Evolutionary conservation across 768 basidiomycete genomes (phyloP).

Genomic region (Peribolospora baueri): DNA sequence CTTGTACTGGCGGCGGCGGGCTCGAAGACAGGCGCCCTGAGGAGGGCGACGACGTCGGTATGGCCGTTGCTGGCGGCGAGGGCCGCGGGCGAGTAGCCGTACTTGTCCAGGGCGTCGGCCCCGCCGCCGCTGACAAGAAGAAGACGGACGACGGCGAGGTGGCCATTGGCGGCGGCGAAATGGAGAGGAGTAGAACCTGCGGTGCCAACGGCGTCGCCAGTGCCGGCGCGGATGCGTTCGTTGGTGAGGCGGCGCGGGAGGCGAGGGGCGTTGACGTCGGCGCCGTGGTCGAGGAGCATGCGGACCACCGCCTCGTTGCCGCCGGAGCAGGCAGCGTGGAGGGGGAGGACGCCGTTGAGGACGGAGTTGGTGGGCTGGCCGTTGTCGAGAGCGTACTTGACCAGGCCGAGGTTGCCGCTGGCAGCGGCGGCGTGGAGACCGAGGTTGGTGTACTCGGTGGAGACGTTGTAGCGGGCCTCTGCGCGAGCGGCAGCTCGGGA

Average conservation of each 20-base stretch:
- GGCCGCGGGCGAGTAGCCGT: slow-evolving; percentile 64
- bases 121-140: slow-evolving; percentile 67
- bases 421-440: slow-evolving; percentile 26
- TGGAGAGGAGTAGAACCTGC: slow-evolving; percentile 75
- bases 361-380: slow-evolving; percentile 94
- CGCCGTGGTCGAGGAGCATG: slow-evolving; percentile 70
- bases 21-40: slow-evolving; percentile 27
- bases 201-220: slow-evolving; percentile 8
- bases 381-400: slow-evolving; percentile 71
- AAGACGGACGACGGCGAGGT: slow-evolving; percentile 46
- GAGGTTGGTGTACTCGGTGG: slow-evolving; percentile 18
- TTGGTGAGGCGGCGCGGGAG: slow-evolving; percentile 24
- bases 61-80: slow-evolving; percentile 60
- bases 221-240: slow-evolving; percentile 12
- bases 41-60: slow-evolving; percentile 46
- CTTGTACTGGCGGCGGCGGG: slow-evolving; percentile 4
- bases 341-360: slow-evolving; percentile 81
- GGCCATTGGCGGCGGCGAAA: slow-evolving; percentile 88
- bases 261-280: slow-evolving; percentile 86
- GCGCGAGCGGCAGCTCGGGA: too few species aligned
- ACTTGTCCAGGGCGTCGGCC: slow-evolving; percentile 62
- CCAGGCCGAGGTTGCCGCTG: slow-evolving; percentile 66
- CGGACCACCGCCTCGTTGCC: slow-evolving; percentile 71
- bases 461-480: background rate
- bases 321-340: slow-evolving; percentile 81